Conservation (phyloP, 139 green algal genomes). For the Picochlorum sp. region DNA sequence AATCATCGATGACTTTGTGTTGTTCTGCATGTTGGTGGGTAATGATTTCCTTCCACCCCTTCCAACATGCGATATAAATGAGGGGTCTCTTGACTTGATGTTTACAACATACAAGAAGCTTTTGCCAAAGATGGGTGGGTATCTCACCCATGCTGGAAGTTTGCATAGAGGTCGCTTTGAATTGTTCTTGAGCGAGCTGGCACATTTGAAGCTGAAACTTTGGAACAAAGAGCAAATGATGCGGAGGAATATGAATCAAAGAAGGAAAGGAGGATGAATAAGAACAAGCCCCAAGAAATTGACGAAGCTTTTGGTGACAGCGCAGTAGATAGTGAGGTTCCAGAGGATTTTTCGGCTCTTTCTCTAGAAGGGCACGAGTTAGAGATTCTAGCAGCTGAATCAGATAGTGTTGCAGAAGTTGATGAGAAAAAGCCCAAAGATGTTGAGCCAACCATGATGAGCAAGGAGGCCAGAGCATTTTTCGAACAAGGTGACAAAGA, state of each 20-base stretch:
- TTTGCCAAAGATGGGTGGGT: slow-evolving; percentile 68
- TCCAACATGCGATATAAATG: slow-evolving; percentile 81
- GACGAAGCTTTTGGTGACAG: slow-evolving; percentile 38
- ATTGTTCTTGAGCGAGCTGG: slow-evolving; percentile 54
- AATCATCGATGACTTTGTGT: slow-evolving; percentile 89
- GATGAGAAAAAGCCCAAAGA: not conserved
- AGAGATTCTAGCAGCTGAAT: slow-evolving; percentile 36
- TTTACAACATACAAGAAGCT: slow-evolving; percentile 84
- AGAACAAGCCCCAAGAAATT: slow-evolving; percentile 4
- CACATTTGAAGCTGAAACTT: slow-evolving; percentile 53
- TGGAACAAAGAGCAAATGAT: slow-evolving; percentile 71
- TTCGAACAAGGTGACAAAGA: slow-evolving; percentile 60
- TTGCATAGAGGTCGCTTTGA: slow-evolving; percentile 60
- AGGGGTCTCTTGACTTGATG: slow-evolving; percentile 75
- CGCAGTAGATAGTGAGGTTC: slow-evolving; percentile 12
- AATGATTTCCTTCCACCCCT: slow-evolving; percentile 93
- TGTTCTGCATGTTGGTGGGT: slow-evolving; percentile 92
- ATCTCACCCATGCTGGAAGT: slow-evolving; percentile 71
- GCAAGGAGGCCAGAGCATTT: slow-evolving; percentile 51
- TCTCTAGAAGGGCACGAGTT: slow-evolving; percentile 18
- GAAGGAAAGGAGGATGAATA: slow-evolving; percentile 12
- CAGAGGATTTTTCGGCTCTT: no score
- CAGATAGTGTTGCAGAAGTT: slow-evolving; percentile 5
- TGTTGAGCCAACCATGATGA: slow-evolving; percentile 77
- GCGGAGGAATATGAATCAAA: slow-evolving; percentile 70